phyloP scores from a whole-genome alignment of 2,329 filamentous ascomycete species.

The Orbilia blumenaviensis region DNA sequence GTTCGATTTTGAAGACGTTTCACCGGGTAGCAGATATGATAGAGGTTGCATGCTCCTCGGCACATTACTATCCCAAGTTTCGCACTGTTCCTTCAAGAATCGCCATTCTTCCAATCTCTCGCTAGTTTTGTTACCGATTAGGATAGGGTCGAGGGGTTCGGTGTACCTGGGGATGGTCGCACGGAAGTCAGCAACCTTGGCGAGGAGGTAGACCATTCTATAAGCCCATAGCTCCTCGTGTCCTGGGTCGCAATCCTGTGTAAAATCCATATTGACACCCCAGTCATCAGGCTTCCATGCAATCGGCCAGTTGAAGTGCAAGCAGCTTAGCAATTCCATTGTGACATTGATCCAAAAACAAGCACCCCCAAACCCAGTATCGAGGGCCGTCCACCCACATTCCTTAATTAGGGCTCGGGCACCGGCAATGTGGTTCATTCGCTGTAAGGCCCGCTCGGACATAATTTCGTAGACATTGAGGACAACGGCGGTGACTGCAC shows the following conservation, averaged over 20 bases:
- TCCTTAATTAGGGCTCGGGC: slow-evolving; percentile 87
- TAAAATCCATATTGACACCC: slow-evolving; percentile 82
- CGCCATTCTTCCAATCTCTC: slow-evolving; percentile 75
- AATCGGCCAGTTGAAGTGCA: slow-evolving; percentile 85
- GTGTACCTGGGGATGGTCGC: slow-evolving; percentile 66
- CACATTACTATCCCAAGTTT: slow-evolving; percentile 80
- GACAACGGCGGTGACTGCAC: slow-evolving; percentile 85
- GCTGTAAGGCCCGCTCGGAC: slow-evolving; percentile 78
- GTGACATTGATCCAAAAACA: slow-evolving; percentile 96
- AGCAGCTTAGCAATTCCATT: slow-evolving; percentile 87
- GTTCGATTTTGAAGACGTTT: slow-evolving; percentile 73
- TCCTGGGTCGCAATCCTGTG: slow-evolving; percentile 65
- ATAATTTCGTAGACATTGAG: slow-evolving; percentile 94
- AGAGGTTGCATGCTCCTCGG: slow-evolving; percentile 89
- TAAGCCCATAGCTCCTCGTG: slow-evolving; percentile 87
- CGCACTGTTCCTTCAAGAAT: slow-evolving; percentile 79
- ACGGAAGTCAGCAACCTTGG: slow-evolving; percentile 85
- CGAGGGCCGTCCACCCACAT: slow-evolving; percentile 84
- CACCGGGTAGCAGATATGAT: slow-evolving; percentile 75
- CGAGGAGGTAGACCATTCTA: slow-evolving; percentile 85
- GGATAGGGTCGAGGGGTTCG: slow-evolving; percentile 58
- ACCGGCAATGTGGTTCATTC: slow-evolving; percentile 90
- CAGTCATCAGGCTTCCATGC: slow-evolving; percentile 91
- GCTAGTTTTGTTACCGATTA: slow-evolving; percentile 61
- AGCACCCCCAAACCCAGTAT: slow-evolving; percentile 79